These are phyloP conservation scores for Pseudodiploospora longispora DNA, from an alignment of 2,329 filamentous ascomycete genomes.

Conservation along the genomic window DNA sequence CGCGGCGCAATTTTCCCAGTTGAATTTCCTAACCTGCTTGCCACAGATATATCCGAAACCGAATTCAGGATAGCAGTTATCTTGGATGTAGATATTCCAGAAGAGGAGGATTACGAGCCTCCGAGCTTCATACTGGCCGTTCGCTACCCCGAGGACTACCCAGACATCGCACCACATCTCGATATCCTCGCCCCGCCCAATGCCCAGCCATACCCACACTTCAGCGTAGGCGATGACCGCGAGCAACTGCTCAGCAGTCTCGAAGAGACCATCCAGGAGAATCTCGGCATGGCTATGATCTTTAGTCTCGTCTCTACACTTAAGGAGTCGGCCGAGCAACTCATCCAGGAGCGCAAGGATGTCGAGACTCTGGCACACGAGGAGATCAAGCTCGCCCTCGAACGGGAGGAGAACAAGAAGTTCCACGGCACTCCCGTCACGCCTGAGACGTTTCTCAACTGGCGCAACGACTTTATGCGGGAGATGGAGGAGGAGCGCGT, in stretches of 20 bases:
- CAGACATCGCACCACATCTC: slow-evolving; percentile 75
- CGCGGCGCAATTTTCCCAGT: not conserved
- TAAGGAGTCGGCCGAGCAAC: slow-evolving; percentile 83
- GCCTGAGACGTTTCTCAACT: slow-evolving; percentile 74
- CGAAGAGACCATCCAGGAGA: slow-evolving; percentile 75
- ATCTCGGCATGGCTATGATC: slow-evolving; percentile 94
- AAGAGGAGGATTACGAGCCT: slow-evolving; percentile 52
- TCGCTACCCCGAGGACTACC: slow-evolving; percentile 83
- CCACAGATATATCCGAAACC: slow-evolving; percentile 75
- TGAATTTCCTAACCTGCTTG: not conserved
- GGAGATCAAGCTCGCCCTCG: slow-evolving; percentile 48
- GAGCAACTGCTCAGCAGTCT: slow-evolving; percentile 62
- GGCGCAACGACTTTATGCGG: slow-evolving; percentile 67
- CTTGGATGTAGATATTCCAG: slow-evolving; percentile 67
- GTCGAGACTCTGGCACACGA: slow-evolving; percentile 51
- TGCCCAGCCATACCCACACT: slow-evolving; percentile 57
- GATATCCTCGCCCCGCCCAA: slow-evolving; percentile 71
- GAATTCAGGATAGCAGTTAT: slow-evolving; percentile 80
- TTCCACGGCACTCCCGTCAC: slow-evolving; percentile 89
- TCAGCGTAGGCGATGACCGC: slow-evolving; percentile 77
- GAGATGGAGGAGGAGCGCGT: slow-evolving; percentile 72
- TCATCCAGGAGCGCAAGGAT: slow-evolving; percentile 66
- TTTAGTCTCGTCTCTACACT: slow-evolving; percentile 83
- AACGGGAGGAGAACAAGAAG: slow-evolving; percentile 92
- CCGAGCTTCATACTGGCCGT: slow-evolving; percentile 76